phyloP scores from a whole-genome alignment of 2,329 filamentous ascomycete genomes.

The Fusarium heterosporum region DNA sequence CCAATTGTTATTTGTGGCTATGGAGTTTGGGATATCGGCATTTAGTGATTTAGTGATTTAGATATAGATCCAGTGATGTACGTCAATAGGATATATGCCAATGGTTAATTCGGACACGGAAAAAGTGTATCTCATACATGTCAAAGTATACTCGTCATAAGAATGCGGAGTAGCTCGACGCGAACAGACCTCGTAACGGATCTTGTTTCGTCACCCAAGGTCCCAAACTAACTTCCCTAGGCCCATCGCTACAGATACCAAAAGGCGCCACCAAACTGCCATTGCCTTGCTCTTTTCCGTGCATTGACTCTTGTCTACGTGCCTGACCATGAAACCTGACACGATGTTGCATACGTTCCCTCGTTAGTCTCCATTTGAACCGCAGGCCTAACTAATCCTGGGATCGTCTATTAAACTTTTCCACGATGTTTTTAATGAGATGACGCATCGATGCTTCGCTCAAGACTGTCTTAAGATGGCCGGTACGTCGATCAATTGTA shows the following conservation, averaged over 20 bases:
- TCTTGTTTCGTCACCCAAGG: background rate
- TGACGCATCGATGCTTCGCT: conserved; percentile 29
- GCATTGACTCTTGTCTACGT: background rate
- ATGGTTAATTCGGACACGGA: no score
- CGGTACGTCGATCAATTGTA: conserved; percentile 1
- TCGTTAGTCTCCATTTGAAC: conserved; percentile 5
- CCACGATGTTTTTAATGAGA: background rate
- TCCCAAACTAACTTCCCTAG: background rate
- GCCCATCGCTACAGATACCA: background rate
- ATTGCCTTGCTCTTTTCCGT: background rate
- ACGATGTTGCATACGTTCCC: conserved; percentile 10
- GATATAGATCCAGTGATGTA: background rate
- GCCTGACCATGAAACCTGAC: conserved; percentile 8
- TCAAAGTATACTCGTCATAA: background rate
- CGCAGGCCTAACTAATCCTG: conserved; percentile 10
- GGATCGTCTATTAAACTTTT: conserved; percentile 10
- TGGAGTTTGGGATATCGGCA: background rate
- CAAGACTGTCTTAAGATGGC: conserved; percentile 17
- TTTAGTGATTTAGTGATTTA: background rate
- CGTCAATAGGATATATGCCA: no score
- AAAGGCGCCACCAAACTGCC: background rate
- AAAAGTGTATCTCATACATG: background rate
- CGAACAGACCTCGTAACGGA: background rate
- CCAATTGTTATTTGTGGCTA: background rate
- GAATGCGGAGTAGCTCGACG: background rate